Percentiles rank a stretch among this genome's conserved stretches.
These are phyloP conservation scores for Pleurotus citrinopileatus DNA, from an alignment of 768 basidiomycete species.

Conservation along the genomic window DNA sequence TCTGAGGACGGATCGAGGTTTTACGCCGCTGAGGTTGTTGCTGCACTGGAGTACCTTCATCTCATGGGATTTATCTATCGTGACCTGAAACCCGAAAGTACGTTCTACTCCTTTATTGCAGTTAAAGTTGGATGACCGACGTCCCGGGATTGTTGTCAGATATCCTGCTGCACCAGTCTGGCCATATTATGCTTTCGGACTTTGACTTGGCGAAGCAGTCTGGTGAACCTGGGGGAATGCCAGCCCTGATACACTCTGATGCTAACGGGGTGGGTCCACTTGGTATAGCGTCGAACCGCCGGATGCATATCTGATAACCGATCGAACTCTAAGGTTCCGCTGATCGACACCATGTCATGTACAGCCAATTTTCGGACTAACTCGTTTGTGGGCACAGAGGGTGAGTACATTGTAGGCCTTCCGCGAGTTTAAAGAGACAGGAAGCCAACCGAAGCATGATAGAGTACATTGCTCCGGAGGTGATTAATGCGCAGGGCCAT, in stretches of 20 bases:
- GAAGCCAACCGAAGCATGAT: slow-evolving; percentile 19
- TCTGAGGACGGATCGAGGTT: slow-evolving; percentile 94
- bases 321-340: slow-evolving; percentile 58
- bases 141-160: slow-evolving; percentile 46
- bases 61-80: slow-evolving; percentile 99
- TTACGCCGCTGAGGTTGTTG: slow-evolving; percentile 98
- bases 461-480: slow-evolving; percentile 99
- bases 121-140: slow-evolving; percentile 2
- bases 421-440: slow-evolving; percentile 21
- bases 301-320: background rate
- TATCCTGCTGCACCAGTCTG: slow-evolving; percentile 94
- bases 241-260: slow-evolving; percentile 84
- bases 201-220: slow-evolving; percentile 99
- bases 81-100: slow-evolving; percentile 99
- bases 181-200: slow-evolving; percentile 99
- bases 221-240: slow-evolving; percentile 78
- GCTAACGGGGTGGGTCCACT: slow-evolving; percentile 75
- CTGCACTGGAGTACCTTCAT: slow-evolving; percentile 97
- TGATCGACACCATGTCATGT: slow-evolving; percentile 96
- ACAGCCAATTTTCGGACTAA: slow-evolving; percentile 98
- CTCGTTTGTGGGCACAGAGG: slow-evolving; percentile 99
- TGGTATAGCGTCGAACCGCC: slow-evolving; percentile 8
- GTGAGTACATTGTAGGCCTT: slow-evolving; percentile 38
- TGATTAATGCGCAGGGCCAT: slow-evolving; percentile 94
- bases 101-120: slow-evolving; percentile 30